These are phyloP conservation scores for Inonotus hispidus DNA, from an alignment of 1,284 basidiomycete species.

Conservation along the genomic window DNA sequence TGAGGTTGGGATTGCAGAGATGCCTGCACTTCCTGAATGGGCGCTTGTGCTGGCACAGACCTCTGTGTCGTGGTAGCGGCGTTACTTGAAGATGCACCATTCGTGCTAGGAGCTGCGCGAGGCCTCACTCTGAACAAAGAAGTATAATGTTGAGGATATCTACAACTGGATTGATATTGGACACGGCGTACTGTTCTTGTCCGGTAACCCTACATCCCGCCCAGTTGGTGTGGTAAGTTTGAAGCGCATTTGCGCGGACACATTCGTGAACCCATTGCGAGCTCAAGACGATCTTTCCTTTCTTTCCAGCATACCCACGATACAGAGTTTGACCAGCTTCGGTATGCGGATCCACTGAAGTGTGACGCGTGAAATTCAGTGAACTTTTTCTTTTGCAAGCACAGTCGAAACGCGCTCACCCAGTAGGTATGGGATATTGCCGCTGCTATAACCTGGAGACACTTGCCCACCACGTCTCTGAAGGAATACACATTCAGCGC, in stretches of 20 bases:
- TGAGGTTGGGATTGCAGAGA: not conserved
- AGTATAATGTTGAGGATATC: not conserved
- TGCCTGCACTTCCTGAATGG: not conserved
- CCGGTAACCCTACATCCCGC: conserved; percentile 74
- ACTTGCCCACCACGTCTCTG: conserved; percentile 73
- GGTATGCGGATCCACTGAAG: conserved; percentile 65
- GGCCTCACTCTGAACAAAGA: conserved; percentile 7
- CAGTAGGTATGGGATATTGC: conserved; percentile 69
- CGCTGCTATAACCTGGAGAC: conserved; percentile 66
- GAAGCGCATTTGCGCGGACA: conserved; percentile 55
- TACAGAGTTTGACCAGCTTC: conserved; percentile 75
- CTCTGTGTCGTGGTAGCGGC: conserved; percentile 1
- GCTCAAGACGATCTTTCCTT: conserved; percentile 67
- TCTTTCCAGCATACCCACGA: conserved; percentile 70
- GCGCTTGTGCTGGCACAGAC: conserved; percentile 16
- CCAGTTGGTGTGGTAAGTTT: conserved; percentile 69
- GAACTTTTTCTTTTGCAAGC: not conserved
- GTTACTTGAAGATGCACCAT: not conserved
- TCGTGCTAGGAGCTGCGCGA: conserved; percentile 5
- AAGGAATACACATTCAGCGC: conserved; percentile 17
- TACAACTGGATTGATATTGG: not conserved
- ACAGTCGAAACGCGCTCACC: conserved; percentile 38
- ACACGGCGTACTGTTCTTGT: conserved; percentile 53
- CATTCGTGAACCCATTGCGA: conserved; percentile 71
- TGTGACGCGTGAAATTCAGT: conserved; percentile 20